Conservation (phyloP, 495 filamentous ascomycete genomes). For the Penicillium diatomitis region DNA sequence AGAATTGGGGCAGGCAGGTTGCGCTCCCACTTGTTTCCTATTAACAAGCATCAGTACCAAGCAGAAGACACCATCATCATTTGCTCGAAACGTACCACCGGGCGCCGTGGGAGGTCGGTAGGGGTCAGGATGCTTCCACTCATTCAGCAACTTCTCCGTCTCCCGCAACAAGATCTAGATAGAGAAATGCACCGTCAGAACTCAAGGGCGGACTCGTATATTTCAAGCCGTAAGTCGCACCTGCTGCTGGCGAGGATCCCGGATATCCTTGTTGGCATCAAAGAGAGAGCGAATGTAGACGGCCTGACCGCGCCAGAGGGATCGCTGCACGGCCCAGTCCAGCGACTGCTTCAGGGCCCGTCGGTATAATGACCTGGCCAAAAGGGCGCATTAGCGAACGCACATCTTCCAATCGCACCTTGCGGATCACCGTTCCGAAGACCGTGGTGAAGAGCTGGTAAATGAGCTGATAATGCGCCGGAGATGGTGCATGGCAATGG, state of each 20-base stretch:
- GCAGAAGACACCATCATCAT: neutral
- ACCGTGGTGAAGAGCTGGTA: neutral
- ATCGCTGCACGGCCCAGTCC: constrained; percentile 87
- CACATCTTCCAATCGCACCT: too few relatives aligned
- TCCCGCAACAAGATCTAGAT: constrained; percentile 68
- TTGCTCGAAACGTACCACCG: constrained; percentile 59
- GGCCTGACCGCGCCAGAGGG: constrained; percentile 89
- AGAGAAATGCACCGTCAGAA: neutral
- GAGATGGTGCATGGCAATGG: neutral
- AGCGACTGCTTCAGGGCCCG: constrained; percentile 86
- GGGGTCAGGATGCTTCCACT: constrained; percentile 96
- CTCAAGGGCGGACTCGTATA: constrained; percentile 27
- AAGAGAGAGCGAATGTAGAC: constrained; percentile 93
- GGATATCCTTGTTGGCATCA: constrained; percentile 81
- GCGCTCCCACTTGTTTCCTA: constrained; percentile 93
- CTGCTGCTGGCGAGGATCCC: constrained; percentile 78
- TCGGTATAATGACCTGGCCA: constrained; percentile 76
- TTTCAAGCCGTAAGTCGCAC: constrained; percentile 14
- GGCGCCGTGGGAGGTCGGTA: constrained; percentile 83
- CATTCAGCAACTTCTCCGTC: constrained; percentile 78
- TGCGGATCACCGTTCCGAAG: too few relatives aligned
- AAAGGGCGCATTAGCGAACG: neutral
- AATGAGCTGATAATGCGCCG: neutral
- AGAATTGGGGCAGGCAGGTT: constrained; percentile 75
- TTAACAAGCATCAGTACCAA: constrained; percentile 13